Evolutionary conservation across 805 yeast genomes (phyloP).

Genomic region (Candida qinlingensis): DNA sequence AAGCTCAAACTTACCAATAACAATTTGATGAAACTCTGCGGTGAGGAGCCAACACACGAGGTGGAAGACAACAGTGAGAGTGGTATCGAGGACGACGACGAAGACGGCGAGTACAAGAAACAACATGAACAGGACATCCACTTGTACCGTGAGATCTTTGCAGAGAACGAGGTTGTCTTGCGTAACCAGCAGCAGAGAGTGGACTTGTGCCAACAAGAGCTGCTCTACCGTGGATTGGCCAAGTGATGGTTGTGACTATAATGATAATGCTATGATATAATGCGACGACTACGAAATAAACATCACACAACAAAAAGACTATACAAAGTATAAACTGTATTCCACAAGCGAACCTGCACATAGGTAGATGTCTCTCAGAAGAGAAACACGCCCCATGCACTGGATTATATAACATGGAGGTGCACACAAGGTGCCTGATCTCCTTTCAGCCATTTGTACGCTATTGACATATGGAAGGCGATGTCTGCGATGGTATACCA

Average conservation of each 20-base stretch:
- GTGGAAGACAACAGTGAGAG: slow-evolving; percentile 14
- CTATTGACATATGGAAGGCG: slow-evolving; percentile 12
- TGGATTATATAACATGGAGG: slow-evolving; percentile 23
- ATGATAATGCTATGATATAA: not conserved
- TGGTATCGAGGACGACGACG: slow-evolving; percentile 23
- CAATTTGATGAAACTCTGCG: slow-evolving; percentile 27
- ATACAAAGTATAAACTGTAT: slow-evolving; percentile 10
- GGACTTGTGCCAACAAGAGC: slow-evolving; percentile 40
- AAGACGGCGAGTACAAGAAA: slow-evolving; percentile 16
- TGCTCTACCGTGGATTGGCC: slow-evolving; percentile 35
- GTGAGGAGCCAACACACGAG: slow-evolving; percentile 1
- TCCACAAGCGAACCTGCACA: slow-evolving; percentile 27
- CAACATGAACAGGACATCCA: slow-evolving; percentile 38
- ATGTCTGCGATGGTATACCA: slow-evolving; percentile 28
- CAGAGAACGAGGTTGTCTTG: slow-evolving; percentile 53
- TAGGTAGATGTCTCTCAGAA: not conserved
- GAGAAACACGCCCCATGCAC: not conserved
- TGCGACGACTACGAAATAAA: not conserved
- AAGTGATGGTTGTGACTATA: not conserved
- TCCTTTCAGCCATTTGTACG: slow-evolving; percentile 29
- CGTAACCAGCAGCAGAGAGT: slow-evolving; percentile 44
- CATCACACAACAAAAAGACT: not conserved
- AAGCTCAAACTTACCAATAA: slow-evolving; percentile 50
- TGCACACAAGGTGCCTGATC: slow-evolving; percentile 11
- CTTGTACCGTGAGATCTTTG: slow-evolving; percentile 48